Evolutionary conservation across 345 rosid species (phyloP).

Genomic region (Arabidopsis suecica): DNA sequence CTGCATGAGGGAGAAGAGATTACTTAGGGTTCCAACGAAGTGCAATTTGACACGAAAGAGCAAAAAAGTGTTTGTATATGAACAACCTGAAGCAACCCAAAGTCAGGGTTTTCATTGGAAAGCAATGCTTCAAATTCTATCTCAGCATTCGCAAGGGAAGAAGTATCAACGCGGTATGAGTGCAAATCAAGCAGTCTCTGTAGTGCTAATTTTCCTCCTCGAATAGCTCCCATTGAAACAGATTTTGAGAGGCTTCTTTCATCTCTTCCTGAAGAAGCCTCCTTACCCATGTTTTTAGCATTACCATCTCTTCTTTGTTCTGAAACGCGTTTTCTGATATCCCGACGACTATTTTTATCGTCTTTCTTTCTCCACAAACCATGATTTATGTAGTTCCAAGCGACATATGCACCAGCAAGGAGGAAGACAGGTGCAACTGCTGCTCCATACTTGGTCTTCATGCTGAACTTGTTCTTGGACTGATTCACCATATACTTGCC

Average conservation of each 20-base stretch:
- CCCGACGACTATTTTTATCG: conserved; percentile 26
- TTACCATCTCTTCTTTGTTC: conserved; percentile 19
- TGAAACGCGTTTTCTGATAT: not conserved
- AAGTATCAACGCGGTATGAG: conserved; percentile 45
- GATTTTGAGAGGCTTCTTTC: conserved; percentile 43
- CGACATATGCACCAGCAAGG: conserved; percentile 53
- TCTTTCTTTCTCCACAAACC: conserved; percentile 47
- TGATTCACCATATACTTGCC: conserved; percentile 34
- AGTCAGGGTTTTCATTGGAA: conserved; percentile 43
- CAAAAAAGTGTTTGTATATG: not conserved
- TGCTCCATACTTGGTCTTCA: conserved; percentile 54
- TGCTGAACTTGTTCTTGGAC: conserved; percentile 34
- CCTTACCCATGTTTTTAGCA: conserved; percentile 23
- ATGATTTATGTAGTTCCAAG: conserved; percentile 49
- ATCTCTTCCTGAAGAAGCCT: conserved; percentile 17
- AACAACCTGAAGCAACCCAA: conserved; percentile 59
- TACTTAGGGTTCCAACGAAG: not conserved
- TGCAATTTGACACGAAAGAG: not conserved
- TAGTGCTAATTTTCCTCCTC: conserved; percentile 60
- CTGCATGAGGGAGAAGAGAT: conserved; percentile 17
- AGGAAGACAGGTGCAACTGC: conserved; percentile 51
- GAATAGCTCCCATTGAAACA: conserved; percentile 56
- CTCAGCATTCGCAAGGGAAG: conserved; percentile 40
- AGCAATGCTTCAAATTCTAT: conserved; percentile 43
- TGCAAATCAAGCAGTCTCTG: conserved; percentile 62